Base-by-base conservation (phyloP, 495 filamentous ascomycete species). In the Aspergillus taichungensis region DNA sequence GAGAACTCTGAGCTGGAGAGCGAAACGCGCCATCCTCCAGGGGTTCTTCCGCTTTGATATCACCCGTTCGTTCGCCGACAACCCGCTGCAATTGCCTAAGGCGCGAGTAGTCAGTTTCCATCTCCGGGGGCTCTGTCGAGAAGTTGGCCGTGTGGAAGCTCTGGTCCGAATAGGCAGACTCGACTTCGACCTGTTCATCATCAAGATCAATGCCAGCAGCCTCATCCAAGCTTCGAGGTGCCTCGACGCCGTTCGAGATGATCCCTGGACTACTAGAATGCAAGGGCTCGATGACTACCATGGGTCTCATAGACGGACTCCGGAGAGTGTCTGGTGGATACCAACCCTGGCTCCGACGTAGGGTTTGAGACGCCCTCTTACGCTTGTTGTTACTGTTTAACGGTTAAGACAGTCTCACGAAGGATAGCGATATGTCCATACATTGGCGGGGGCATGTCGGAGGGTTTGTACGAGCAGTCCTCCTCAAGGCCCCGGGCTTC, bases 381-480 rank as follows among this genome's bases (percentile, higher is more conserved):
- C 5, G 41, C 14, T 29, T 7, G 28, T 31, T 42, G 24, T 5
- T 37, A 10, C 30, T 10, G n/a, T 5, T 12, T n/a, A 5, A 13
- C 6, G 11, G 8, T 24, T 24, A 37, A 30, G 10, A 41, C 7
- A 14, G 6, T 13, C 13, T 36, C 9, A 24, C 30, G 6, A 5
- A 13, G 12, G 6, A 12, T 39, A 6, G 14, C 13, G n/a, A 29
- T 31, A 34, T 30, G 30, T 8, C 4, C 11, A 2, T 9, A 39
- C 13, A 35, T 30, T 11, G 34, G 13, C n/a, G 50, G 36, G 34
- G 45, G 35, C 42, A 42, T 49, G 10, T 49, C 50, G 14, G 48
- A 41, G 9, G 50, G 24, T 5, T 42, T 14, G 30, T 53, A 53
- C 29, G 41, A 53, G 35, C 50, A 53, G n/a, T 33, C 28, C 24